Percentiles rank a stretch among this genome's conserved stretches.
Conservation (phyloP, 169 alveolate species). For the Cryptosporidium tyzzeri region DNA sequence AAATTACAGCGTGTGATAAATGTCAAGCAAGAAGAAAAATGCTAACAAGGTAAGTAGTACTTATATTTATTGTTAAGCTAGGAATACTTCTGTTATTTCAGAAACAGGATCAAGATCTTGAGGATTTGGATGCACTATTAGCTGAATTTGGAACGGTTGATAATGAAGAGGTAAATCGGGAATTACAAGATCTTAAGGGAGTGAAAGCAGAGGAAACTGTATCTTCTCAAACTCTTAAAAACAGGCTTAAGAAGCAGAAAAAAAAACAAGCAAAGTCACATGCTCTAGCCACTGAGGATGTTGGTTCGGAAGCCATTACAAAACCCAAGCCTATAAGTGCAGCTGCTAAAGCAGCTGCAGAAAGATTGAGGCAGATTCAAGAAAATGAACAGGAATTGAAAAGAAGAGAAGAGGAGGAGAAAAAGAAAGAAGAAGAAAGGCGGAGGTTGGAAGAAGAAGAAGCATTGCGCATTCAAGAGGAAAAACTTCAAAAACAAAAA, state of each 20-base stretch:
- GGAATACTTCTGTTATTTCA: not conserved
- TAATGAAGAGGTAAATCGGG: not conserved
- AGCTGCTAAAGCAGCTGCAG: conserved; percentile 87
- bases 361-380: conserved; percentile 81
- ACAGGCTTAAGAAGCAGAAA: conserved; percentile 64
- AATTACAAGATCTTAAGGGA: not conserved
- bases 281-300: not conserved
- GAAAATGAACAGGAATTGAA: conserved; percentile 78
- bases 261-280: conserved; percentile 69
- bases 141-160: conserved; percentile 50
- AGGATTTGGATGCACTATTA: conserved; percentile 65
- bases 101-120: conserved; percentile 44
- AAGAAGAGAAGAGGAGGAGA: conserved; percentile 83
- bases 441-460: conserved; percentile 84
- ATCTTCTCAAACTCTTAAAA: conserved; percentile 63
- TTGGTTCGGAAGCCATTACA: conserved; percentile 1
- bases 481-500: conserved; percentile 79
- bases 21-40: conserved; percentile 66
- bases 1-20: conserved; percentile 9
- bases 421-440: conserved; percentile 85
- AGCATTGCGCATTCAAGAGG: conserved; percentile 76
- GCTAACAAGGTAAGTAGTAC: conserved; percentile 60
- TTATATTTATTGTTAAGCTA: not conserved
- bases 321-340: conserved; percentile 24
- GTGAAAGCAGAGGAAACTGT: conserved; percentile 40